Evolutionary conservation across 2,329 filamentous ascomycete genomes (phyloP), one percentile per base, ranked within the genome.

Genomic region (Emmonsiellopsis sp.): DNA sequence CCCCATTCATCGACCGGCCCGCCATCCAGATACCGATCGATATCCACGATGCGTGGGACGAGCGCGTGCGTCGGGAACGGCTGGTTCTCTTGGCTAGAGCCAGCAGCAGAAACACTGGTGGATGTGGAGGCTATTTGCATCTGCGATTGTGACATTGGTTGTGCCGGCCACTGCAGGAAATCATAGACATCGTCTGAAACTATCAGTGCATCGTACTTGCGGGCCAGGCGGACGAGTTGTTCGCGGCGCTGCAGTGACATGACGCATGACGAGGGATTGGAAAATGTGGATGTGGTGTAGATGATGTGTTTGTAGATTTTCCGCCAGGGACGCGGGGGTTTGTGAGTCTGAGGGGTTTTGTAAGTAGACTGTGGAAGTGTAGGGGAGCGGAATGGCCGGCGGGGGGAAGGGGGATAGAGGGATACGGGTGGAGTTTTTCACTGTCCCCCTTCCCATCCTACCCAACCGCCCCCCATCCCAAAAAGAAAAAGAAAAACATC

Each of bases 171-270:
- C 66, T 91, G 87, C 5, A 97, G 76, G 59, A 92, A 86, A 67
- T 97, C 92, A 66, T 98, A 98, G 8, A 97, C 90, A 67, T 98
- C 93, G 71, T 97, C 92, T 48, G 82, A 82, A 31, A 96, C 78
- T 53, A 96, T 71, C n/a, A 97, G 78, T 6, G 88, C 89, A 67
- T 97, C 84, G 66, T 86, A 82, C 55, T 83, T 76, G 54, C 92
- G 79, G 0, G 92, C 92, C 6, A 96, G 70, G n/a, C 75, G 73
- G 26, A 97, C 83, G 3, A 97, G 77, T 9, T 75, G 75, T 58
- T 83, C 73, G 3, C 93, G 80, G 31, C 86, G 80, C 15, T 70
- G 66, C 3, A 89, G 69, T 11, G 84, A 83, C 84, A 94, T 92
- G 2, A 88, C 90, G 64, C 85, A 86, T 32, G 86, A 89, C 0